Percentiles rank a stretch among this genome's conserved stretches.
Conservation (phyloP, 2,329 filamentous ascomycete species). For the Talaromyces rugulosus region DNA sequence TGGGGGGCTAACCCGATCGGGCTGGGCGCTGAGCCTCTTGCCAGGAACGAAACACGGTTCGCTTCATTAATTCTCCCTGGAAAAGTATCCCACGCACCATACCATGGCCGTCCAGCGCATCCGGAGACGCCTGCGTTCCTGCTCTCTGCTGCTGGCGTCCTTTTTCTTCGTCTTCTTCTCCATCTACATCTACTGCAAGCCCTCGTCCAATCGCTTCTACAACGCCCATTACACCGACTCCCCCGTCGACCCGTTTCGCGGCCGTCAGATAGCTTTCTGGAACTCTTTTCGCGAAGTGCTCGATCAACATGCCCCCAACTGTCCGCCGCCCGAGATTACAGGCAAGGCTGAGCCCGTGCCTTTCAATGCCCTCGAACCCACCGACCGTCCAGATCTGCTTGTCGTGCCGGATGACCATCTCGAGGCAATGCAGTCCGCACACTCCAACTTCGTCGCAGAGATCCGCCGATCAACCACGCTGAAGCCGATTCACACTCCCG, state of each 20-base stretch:
- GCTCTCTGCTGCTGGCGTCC: conserved; percentile 9
- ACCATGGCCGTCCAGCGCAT: conserved; percentile 12
- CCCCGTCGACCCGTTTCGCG: conserved; percentile 13
- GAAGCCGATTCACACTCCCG: conserved; percentile 32
- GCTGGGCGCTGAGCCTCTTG: background rate
- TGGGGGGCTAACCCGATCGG: background rate
- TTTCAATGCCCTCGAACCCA: conserved; percentile 27
- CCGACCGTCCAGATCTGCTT: conserved; percentile 33
- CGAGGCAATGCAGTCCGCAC: conserved; percentile 34
- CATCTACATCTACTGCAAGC: conserved; percentile 33
- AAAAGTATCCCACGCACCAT: background rate
- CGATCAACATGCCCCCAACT: conserved; percentile 27
- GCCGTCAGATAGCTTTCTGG: conserved; percentile 35
- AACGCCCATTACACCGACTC: conserved; percentile 13
- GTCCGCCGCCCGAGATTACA: conserved; percentile 24
- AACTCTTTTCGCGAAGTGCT: conserved; percentile 31
- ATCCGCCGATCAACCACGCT: conserved; percentile 24
- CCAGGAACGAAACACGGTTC: background rate
- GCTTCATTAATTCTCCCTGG: background rate
- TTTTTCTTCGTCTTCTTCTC: conserved; percentile 22
- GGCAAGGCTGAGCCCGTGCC: conserved; percentile 21
- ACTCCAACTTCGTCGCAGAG: conserved; percentile 38
- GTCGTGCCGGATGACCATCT: conserved; percentile 29
- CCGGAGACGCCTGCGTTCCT: conserved; percentile 10
- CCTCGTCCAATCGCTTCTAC: conserved; percentile 13